phyloP scores from a whole-genome alignment of 208 protist genomes.

The Borovskyia barvae region DNA sequence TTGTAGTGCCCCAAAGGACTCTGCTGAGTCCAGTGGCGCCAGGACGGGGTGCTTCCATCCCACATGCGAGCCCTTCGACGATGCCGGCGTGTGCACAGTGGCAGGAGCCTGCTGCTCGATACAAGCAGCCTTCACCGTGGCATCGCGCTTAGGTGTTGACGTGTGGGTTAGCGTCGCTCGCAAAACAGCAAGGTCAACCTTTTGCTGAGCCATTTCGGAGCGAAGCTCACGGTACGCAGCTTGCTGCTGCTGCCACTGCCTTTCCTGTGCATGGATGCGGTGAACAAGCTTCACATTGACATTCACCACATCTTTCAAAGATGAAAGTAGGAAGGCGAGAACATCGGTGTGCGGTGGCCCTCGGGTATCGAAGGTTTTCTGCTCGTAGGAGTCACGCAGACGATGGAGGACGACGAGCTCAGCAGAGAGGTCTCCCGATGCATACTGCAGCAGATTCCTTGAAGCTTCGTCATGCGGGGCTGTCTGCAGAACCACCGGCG shows the following conservation, averaged over 20 bases:
- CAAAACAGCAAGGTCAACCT: background rate
- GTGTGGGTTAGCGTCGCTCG: background rate
- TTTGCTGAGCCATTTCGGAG: constrained; percentile 4
- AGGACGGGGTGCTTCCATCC: no score
- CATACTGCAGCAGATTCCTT: no score
- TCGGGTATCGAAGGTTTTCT: constrained; percentile 68
- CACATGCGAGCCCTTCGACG: no score
- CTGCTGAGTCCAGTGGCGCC: no score
- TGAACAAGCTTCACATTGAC: constrained; percentile 16
- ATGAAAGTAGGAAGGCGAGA: constrained; percentile 63
- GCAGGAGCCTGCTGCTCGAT: no score
- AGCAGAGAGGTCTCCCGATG: no score
- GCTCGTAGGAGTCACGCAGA: constrained; percentile 44
- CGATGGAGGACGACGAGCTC: constrained; percentile 33
- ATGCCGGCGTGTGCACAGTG: no score
- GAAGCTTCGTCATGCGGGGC: no score
- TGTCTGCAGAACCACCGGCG: no score
- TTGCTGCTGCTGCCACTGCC: constrained; percentile 5
- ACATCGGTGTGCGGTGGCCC: constrained; percentile 71
- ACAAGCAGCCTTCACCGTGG: no score
- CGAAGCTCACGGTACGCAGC: constrained; percentile 9
- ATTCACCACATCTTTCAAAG: constrained; percentile 60
- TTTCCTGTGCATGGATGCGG: constrained; percentile 6
- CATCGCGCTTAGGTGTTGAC: no score
- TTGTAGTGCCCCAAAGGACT: no score